These are phyloP conservation scores for Xylariaceae sp. DNA, from an alignment of 2,329 filamentous ascomycete genomes.

Conservation along the genomic window DNA sequence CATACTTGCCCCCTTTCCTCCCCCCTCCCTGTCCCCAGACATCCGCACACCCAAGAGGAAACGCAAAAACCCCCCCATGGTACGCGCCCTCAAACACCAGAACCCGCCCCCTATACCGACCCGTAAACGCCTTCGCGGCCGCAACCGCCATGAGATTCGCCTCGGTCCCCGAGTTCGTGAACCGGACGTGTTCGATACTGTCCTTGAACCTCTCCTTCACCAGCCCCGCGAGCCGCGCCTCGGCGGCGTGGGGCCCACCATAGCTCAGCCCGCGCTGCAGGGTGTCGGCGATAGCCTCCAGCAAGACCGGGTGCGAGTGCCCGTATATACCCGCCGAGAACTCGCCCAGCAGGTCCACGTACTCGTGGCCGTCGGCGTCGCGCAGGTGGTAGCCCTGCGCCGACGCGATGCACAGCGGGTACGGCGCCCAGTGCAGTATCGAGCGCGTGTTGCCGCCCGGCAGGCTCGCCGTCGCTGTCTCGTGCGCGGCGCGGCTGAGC, in stretches of 20 bases:
- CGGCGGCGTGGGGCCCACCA: slow-evolving; percentile 26
- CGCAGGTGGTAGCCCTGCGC: slow-evolving; percentile 45
- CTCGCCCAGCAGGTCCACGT: slow-evolving; percentile 68
- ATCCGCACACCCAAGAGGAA: slow-evolving; percentile 21
- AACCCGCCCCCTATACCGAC: slow-evolving; percentile 8
- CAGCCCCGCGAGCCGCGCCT: slow-evolving; percentile 21
- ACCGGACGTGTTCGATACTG: slow-evolving; percentile 19
- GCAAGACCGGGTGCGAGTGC: slow-evolving; percentile 65
- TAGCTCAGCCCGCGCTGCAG: slow-evolving; percentile 21
- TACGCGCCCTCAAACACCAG: slow-evolving; percentile 30
- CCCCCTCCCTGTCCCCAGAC: slow-evolving; percentile 4
- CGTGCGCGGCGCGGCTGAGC: slow-evolving; percentile 47
- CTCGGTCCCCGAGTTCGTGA: slow-evolving; percentile 33
- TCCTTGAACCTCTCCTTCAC: slow-evolving; percentile 20
- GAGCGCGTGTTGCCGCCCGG: slow-evolving; percentile 43
- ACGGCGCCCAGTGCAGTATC: slow-evolving; percentile 48
- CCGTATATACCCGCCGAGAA: slow-evolving; percentile 71
- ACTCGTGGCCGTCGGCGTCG: slow-evolving; percentile 53
- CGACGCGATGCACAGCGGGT: slow-evolving; percentile 51
- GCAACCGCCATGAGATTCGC: slow-evolving; percentile 28
- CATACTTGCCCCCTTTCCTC: neutral
- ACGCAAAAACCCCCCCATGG: slow-evolving; percentile 24
- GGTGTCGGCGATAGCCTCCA: slow-evolving; percentile 53
- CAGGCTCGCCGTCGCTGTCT: slow-evolving; percentile 42
- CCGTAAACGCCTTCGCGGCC: slow-evolving; percentile 27